phyloP scores from a whole-genome alignment of 1,139 yeast genomes.

The Blastobotrys illinoisensis region DNA sequence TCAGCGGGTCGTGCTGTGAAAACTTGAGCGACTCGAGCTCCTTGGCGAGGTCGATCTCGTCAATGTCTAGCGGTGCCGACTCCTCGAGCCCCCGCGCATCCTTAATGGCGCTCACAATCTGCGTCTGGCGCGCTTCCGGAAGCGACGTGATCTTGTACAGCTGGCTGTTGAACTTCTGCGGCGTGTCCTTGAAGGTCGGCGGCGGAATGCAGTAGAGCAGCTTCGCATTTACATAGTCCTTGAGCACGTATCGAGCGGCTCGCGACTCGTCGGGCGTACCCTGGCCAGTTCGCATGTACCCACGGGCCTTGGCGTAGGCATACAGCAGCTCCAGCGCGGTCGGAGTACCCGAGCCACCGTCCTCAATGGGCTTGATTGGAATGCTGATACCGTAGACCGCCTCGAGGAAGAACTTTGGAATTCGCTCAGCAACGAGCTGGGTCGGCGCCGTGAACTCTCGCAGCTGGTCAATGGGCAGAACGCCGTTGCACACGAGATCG shows the following conservation, averaged over 20 bases:
- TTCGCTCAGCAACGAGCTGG: constrained; percentile 76
- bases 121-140: constrained; percentile 69
- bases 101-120: constrained; percentile 39
- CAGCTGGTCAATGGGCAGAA: constrained; percentile 92
- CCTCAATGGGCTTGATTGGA: constrained; percentile 64
- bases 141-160: constrained; percentile 53
- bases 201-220: constrained; percentile 85
- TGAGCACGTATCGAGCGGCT: constrained; percentile 86
- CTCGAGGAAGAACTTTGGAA: constrained; percentile 84
- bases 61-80: constrained; percentile 26
- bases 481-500: constrained; percentile 96
- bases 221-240: constrained; percentile 93
- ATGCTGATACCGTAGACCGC: constrained; percentile 93
- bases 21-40: constrained; percentile 72
- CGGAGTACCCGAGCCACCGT: constrained; percentile 86
- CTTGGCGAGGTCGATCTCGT: constrained; percentile 56
- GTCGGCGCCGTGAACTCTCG: constrained; percentile 93
- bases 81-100: constrained; percentile 12
- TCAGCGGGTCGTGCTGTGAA: constrained; percentile 56
- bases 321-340: constrained; percentile 84
- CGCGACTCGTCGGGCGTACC: constrained; percentile 97
- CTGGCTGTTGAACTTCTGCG: constrained; percentile 60
- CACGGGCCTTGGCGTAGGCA: constrained; percentile 95
- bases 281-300: constrained; percentile 86
- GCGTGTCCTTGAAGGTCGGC: constrained; percentile 41